Evolutionary conservation across 139 green algal genomes (phyloP), one percentile per base, ranked within the genome.

Genomic region (Chlorella sp.): DNA sequence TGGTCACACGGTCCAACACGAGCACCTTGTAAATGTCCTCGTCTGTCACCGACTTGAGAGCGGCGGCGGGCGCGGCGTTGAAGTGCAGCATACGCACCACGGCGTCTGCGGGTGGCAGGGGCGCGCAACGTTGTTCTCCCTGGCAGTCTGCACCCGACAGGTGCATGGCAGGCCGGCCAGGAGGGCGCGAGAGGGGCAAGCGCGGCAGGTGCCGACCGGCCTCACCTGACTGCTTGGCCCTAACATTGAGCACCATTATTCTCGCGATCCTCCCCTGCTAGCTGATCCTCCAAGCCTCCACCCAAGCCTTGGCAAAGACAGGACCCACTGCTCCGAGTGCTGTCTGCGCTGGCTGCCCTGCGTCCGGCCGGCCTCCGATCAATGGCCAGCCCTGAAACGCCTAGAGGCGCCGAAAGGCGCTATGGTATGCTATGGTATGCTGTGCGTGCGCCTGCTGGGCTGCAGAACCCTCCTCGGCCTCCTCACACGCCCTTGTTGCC

Each of bases 21-120:
- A 99, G 89, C 9, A 99, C 94, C 87, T 99, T 99, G 94, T 99
- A 90, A 71, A 98, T 95, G 39, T 92, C 90, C 42, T 95, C 90
- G 71, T 34, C 79, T 53, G 61, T 39, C 40, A 40, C 60, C 7
- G 75, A 37, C 53, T 68, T 79, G n/a, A 78, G 37, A 34, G 30
- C 75, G 15, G 40, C 61, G 34, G 61, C 34, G 53, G 91, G 64
- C 14, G 87, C 57, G 22, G 82, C 79, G 61, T 96, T 96, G 42
- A 96, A 92, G 77, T 96, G 94, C 83, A 97, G 87, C 88, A 97
- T 91, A 53, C 91, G 93, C 79, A 95, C 91, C 7, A 97, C 78
- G 2, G 92, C 92, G 81, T 96, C 95, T 97, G 93, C 81, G 32
- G 71, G 26, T 78, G 32, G 71, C 28, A 39, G 48, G 48, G 48